Base-by-base conservation (phyloP, 2,329 filamentous ascomycete species). In the Aureobasidium lini region DNA sequence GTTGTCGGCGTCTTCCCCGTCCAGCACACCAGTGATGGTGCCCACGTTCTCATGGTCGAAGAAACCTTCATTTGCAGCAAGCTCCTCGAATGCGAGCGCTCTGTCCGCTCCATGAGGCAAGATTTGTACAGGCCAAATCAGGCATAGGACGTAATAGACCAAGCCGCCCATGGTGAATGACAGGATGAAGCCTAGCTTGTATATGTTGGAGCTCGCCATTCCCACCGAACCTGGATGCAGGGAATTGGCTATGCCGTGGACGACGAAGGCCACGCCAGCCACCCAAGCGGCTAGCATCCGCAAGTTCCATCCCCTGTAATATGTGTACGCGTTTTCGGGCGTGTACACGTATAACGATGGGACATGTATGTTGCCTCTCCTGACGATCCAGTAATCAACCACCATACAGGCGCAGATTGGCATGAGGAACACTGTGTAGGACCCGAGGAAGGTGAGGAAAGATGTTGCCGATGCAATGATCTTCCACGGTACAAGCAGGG, bases 301-400 rank as follows among this genome's bases (percentile, higher is more conserved):
- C 31, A 56, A 16, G n/a, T 56, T 56, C 52, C 52, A 56, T n/a
- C 52, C 52, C 13, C 44, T 56, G 52, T 56, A 44, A 18, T 56
- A 56, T 18, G 28, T 43, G 39, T 56, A 56, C 6, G 37, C 39
- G 16, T 16, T 36, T 6, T 44, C 40, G 7, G 52, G 28, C 39
- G 52, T 32, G 15, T 16, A 43, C 15, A 43, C 52, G 15, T 56
- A 56, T n/a, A 56, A 31, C 2, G 37, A 44, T 2, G 37, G 39
- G 32, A 44, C 36, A 31, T 43, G 40, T 23, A 56, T 44, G 31
- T 56, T 56, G n/a, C 52, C 52, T 18, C 15, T 56, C 15, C 39
- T 56, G 11, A 56, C 29, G 15, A 44, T 4, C 37, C 40, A 56
- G 11, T 56, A 56, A 15, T 56, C 52, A 4, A 32, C 37, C 1